Conservation (phyloP, 345 rosid genomes). For the Lumnitzera littorea region DNA sequence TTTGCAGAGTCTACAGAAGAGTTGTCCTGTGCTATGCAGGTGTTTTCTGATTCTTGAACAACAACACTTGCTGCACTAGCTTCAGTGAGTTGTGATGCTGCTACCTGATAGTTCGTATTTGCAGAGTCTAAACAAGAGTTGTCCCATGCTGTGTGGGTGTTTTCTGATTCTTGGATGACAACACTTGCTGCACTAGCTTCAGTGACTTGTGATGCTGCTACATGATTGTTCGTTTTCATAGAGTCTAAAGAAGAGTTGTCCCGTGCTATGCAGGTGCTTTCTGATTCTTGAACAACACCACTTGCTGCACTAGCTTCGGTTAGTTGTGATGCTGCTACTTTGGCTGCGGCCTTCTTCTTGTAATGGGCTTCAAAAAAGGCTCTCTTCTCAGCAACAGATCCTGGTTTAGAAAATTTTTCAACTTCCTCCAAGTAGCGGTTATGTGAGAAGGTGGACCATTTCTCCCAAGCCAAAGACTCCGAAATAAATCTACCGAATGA, state of each 20-base stretch:
- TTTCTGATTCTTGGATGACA: conserved; percentile 11
- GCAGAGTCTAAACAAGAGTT: not conserved
- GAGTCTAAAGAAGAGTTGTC: conserved; percentile 12
- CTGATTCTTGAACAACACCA: conserved; percentile 11
- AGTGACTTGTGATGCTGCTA: conserved; percentile 24
- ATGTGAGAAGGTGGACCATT: conserved; percentile 88
- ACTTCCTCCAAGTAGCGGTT: conserved; percentile 88
- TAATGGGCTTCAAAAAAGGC: conserved; percentile 88
- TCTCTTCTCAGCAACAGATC: conserved; percentile 86
- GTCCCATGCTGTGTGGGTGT: not conserved
- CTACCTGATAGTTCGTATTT: no score
- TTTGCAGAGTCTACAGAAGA: not conserved
- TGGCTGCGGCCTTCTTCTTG: conserved; percentile 64
- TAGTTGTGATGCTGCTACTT: conserved; percentile 26
- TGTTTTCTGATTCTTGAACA: conserved; percentile 12
- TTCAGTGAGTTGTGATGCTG: conserved; percentile 19
- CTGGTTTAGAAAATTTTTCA: conserved; percentile 72
- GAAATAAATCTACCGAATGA: conserved; percentile 83
- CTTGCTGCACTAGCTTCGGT: conserved; percentile 21
- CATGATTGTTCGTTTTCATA: conserved; percentile 3
- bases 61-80: conserved; percentile 7
- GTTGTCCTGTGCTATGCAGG: conserved; percentile 1
- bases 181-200: conserved; percentile 15
- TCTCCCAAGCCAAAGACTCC: conserved; percentile 83
- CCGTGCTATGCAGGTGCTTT: not conserved